A percentile compares a stretch with the other conserved stretches of the same genome.
phyloP scores from a whole-genome alignment of 83 land plant species.

The Picea abies region DNA sequence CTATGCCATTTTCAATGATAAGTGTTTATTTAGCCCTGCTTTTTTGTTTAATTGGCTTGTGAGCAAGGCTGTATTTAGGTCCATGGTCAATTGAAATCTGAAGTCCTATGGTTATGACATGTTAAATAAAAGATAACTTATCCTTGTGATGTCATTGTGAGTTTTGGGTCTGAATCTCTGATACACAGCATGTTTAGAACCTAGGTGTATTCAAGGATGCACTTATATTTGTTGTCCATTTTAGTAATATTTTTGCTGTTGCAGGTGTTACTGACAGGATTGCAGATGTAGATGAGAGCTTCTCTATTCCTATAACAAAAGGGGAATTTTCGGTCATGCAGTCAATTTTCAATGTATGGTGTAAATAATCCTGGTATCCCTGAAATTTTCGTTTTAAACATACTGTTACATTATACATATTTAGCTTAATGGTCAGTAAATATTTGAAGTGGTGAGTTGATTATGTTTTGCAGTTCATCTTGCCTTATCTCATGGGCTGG shows the following conservation, averaged over 20 bases:
- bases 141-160: background rate
- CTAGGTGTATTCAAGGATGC: too few species aligned
- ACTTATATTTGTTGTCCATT: too few species aligned
- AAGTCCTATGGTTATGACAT: background rate
- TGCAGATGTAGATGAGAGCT: constrained; percentile 55
- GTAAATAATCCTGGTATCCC: background rate
- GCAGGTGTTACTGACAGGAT: constrained; percentile 72
- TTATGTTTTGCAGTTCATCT: constrained; percentile 47
- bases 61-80: background rate
- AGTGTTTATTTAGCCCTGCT: too few species aligned
- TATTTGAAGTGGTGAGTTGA: background rate
- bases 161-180: background rate
- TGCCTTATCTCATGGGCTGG: constrained; percentile 78
- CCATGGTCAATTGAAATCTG: background rate
- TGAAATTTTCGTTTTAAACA: background rate
- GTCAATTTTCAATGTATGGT: constrained; percentile 62
- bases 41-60: background rate
- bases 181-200: background rate
- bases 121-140: background rate
- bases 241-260: background rate
- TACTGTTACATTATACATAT: too few species aligned
- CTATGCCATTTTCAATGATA: too few species aligned
- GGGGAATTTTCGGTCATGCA: constrained; percentile 59
- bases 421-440: background rate
- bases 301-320: constrained; percentile 62